These are phyloP conservation scores for Paraphaeosphaeria sporulosa DNA, from an alignment of 2,329 filamentous ascomycete genomes.

Conservation along the genomic window DNA sequence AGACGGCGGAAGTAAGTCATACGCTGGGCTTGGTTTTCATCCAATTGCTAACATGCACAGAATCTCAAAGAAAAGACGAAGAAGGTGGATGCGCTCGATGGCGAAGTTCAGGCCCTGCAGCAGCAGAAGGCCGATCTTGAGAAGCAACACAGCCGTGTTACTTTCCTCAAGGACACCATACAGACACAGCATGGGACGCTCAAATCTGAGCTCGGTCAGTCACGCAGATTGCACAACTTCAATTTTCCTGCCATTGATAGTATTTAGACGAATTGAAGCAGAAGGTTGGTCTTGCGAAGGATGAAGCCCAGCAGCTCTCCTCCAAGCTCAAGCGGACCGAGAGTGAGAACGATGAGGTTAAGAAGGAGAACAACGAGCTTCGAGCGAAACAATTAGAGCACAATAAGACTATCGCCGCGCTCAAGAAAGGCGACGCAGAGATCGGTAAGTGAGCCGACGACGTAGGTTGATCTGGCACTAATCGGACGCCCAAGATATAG, in stretches of 20 bases:
- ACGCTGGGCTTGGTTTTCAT: too few relatives aligned
- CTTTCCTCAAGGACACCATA: constrained; percentile 14
- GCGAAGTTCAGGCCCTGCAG: constrained; percentile 18
- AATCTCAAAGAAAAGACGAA: constrained; percentile 26
- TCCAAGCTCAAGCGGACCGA: constrained; percentile 22
- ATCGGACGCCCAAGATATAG: not conserved
- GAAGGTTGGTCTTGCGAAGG: constrained; percentile 8
- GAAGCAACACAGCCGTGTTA: constrained; percentile 17
- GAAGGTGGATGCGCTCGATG: constrained; percentile 23
- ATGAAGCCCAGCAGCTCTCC: constrained; percentile 11
- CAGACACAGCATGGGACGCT: constrained; percentile 18
- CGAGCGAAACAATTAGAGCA: constrained; percentile 17
- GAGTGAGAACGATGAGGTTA: constrained; percentile 22
- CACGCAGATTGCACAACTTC: too few relatives aligned
- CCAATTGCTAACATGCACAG: constrained; percentile 6
- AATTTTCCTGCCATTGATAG: not conserved
- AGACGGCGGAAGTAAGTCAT: constrained; percentile 27
- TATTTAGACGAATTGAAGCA: constrained; percentile 15
- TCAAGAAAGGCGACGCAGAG: not conserved
- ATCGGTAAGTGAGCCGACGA: not conserved
- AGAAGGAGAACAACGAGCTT: constrained; percentile 26
- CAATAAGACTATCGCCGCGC: constrained; percentile 2
- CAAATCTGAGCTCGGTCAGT: constrained; percentile 16
- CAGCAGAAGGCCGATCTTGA: constrained; percentile 28
- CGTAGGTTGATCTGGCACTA: not conserved